Conservation (phyloP, 164 flowering plant genomes). For the Tetrastigma voinierianum region DNA sequence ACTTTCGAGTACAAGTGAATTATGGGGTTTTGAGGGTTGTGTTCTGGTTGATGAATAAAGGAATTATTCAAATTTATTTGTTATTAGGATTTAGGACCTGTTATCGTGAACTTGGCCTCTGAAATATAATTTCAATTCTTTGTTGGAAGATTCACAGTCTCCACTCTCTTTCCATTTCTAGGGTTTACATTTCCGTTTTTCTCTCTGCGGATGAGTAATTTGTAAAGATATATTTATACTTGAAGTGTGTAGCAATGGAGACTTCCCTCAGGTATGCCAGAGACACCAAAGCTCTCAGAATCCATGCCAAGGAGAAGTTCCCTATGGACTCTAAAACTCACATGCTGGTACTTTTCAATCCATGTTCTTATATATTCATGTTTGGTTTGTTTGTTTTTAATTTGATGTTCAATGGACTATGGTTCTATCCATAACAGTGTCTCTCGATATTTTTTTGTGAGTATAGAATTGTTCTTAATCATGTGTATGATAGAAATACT, state of each 20-base stretch:
- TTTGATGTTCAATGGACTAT: not conserved
- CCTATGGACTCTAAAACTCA: conserved; percentile 47
- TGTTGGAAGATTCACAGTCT: no score
- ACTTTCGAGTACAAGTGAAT: conserved; percentile 56
- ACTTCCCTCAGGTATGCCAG: conserved; percentile 63
- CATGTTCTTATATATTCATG: not conserved
- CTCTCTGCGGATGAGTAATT: no score
- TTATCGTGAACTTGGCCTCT: not conserved
- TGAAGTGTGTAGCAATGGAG: conserved; percentile 41
- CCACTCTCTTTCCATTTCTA: no score
- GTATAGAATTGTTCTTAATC: no score
- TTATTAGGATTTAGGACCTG: no score
- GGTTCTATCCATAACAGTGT: no score
- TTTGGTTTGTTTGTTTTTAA: not conserved
- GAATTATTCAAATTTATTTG: not conserved
- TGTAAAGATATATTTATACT: no score
- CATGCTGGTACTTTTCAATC: conserved; percentile 52
- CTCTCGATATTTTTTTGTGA: no score
- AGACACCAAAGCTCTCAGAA: conserved; percentile 56
- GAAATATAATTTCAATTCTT: not conserved
- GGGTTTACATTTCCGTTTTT: no score
- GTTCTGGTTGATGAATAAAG: not conserved
- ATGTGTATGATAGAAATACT: no score
- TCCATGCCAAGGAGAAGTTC: conserved; percentile 85
- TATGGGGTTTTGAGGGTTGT: not conserved